These are phyloP conservation scores for Umbelopsis vinacea DNA, from an alignment of 192 early-diverging fungal species.

Conservation along the genomic window DNA sequence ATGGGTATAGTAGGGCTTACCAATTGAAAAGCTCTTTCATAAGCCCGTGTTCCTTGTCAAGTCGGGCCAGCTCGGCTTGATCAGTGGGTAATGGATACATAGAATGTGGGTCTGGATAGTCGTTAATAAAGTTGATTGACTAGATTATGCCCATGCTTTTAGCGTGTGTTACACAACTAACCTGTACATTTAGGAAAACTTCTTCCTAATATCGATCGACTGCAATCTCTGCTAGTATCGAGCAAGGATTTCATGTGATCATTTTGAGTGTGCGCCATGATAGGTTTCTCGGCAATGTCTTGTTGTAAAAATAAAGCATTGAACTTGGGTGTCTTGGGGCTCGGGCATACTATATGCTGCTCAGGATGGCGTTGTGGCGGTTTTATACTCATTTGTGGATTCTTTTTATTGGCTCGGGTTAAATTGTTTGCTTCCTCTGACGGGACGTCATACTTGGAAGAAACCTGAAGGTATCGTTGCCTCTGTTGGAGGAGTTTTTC, in stretches of 20 bases:
- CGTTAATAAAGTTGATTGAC: neutral
- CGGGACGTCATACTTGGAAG: neutral
- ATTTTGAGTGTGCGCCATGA: neutral
- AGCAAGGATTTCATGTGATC: neutral
- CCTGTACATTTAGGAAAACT: slow-evolving; percentile 14
- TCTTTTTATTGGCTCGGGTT: neutral
- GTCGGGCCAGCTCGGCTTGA: slow-evolving; percentile 1
- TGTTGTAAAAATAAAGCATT: neutral
- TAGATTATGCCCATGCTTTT: neutral
- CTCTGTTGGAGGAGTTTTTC: slow-evolving; percentile 7
- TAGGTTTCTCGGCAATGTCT: neutral
- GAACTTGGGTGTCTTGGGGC: neutral
- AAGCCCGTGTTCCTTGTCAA: slow-evolving; percentile 18
- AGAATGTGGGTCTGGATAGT: neutral
- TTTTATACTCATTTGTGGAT: neutral
- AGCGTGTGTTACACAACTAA: slow-evolving; percentile 18
- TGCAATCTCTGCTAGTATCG: neutral
- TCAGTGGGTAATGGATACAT: slow-evolving; percentile 9
- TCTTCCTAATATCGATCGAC: slow-evolving; percentile 20
- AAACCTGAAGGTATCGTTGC: neutral
- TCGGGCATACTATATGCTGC: neutral
- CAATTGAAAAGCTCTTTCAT: slow-evolving; percentile 20
- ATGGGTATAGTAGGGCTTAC: neutral
- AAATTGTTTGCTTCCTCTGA: neutral
- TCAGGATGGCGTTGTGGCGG: neutral